Base-by-base conservation (phyloP, 2,329 filamentous ascomycete species). In the Pseudogymnoascus sp. region DNA sequence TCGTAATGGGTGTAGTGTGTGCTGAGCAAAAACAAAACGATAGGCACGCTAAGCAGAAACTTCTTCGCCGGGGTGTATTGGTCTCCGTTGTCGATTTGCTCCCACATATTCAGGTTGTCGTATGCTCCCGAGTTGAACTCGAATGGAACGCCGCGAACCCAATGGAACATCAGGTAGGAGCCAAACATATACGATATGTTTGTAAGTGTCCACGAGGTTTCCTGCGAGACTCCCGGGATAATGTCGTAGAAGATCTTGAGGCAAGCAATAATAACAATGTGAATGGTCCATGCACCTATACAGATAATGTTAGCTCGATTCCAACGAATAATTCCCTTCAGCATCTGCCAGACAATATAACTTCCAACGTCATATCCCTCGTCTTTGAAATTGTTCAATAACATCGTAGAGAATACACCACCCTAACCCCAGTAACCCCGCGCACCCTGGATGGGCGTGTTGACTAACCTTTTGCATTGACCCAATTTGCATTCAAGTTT, bases 41-140 rank as follows among this genome's bases (percentile, higher is more conserved):
- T 95, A 37, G 94, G 94, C 33, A 97, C 92, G 69, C 88, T 90
- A 68, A 97, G 85, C 62, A 99, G 80, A 71, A 99, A 99, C 75
- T 99, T 99, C 81, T 99, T 99, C 66, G 94, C 90, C 3, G 94
- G 94, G 0, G 94, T 99, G 77, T 97, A 99, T 74, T 99, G 94
- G 68, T 94, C 94, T 52, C 94, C 94, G 70, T 97, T 95, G 78
- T 99, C 94, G 73, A 99, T 99, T 77, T 99, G 94, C 78, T 99
- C 94, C 94, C 94, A 99, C 94, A 99, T 97, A 78, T 97, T 99
- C 71, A 99, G 82, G 74, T 99, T 97, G 80, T 99, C 94, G 75
- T 97, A 99, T 67, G 94, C 94, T 62, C 94, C 94, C 60, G 90
- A 88, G 72, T 99, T 99, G 82, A 99, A 99, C 74, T 99, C 94